These are phyloP conservation scores for Coemansia sp. DNA, from an alignment of 192 early-diverging fungal genomes.

Conservation along the genomic window DNA sequence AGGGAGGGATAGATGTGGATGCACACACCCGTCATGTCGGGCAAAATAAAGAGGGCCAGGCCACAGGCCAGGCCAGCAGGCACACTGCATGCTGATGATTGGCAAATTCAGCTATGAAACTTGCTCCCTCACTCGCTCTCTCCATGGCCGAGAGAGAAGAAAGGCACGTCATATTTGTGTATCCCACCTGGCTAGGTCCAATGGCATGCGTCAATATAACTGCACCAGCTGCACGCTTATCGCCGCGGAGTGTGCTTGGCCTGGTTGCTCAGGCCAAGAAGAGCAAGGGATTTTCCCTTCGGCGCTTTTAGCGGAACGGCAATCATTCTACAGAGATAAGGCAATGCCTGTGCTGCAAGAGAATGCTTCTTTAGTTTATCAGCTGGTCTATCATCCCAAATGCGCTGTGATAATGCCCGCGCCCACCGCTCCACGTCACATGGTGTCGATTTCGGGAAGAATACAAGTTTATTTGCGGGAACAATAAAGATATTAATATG, in stretches of 20 bases:
- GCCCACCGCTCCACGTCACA: no score
- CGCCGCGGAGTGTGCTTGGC: background rate
- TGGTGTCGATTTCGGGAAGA: no score
- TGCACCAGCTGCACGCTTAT: background rate
- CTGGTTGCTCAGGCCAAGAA: no score
- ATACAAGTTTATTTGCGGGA: no score
- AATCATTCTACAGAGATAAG: background rate
- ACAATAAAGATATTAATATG: no score
- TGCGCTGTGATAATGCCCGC: no score
- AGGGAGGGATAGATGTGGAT: background rate
- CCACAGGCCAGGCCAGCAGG: conserved; percentile 7
- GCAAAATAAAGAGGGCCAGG: background rate
- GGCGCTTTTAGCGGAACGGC: no score
- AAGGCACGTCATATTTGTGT: background rate
- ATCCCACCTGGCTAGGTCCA: background rate
- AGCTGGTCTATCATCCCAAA: no score
- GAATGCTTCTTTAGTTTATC: no score
- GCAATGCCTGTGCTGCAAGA: background rate
- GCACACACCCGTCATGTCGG: background rate
- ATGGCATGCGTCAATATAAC: background rate
- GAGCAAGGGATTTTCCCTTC: background rate
- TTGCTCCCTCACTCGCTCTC: background rate
- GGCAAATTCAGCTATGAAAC: background rate
- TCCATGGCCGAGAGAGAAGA: background rate
- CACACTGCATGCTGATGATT: conserved; percentile 2